Evolutionary conservation across 805 yeast species (phyloP), one percentile per base, ranked within the genome.

Genomic region (Saccharomyces cerevisiae): DNA sequence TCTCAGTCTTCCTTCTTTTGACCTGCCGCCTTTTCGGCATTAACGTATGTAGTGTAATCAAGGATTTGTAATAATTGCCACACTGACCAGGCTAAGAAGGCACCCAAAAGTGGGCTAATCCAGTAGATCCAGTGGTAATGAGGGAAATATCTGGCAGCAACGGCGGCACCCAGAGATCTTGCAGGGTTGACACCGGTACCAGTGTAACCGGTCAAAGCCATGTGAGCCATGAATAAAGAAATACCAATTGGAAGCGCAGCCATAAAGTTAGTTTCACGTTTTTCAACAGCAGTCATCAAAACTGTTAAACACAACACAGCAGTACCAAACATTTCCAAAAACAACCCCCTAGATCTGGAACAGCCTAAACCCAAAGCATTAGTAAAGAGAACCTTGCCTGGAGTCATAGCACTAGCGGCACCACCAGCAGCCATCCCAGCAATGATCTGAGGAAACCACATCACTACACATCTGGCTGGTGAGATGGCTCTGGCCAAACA

Each of bases 181-280:
- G 96, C 96, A 56, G 96, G 96, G 79, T 89, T 89, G 66, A 88
- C 76, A 69, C 96, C 96, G 41, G 96, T 95, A 69, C 96, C 96
- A 51, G 96, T 87, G 76, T 80, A 85, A 80, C 79, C 85, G 54
- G 89, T 87, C 68, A 86, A 80, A 62, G 87, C 78, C 76, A 89
- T 80, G 70, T 89, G 96, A 50, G 85, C 95, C 63, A 88, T 74
- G 75, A 89, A 85, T 61, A 89, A 76, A 28, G 96, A 80, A 53
- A 89, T 70, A 70, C 96, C 96, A 71, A 89, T 89, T 66, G 79
- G 87, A 56, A 87, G 77, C 55, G 96, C 94, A 51, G 96, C 95
- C 73, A 85, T 77, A 69, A 76, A 83, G 47, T 91, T 85, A 54
- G 87, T 84, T 60, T 79, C 77, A 63, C 84, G 84, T 71, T 86